Conservation (phyloP, 2,329 filamentous ascomycete species). For the Botrytis fabae region DNA sequence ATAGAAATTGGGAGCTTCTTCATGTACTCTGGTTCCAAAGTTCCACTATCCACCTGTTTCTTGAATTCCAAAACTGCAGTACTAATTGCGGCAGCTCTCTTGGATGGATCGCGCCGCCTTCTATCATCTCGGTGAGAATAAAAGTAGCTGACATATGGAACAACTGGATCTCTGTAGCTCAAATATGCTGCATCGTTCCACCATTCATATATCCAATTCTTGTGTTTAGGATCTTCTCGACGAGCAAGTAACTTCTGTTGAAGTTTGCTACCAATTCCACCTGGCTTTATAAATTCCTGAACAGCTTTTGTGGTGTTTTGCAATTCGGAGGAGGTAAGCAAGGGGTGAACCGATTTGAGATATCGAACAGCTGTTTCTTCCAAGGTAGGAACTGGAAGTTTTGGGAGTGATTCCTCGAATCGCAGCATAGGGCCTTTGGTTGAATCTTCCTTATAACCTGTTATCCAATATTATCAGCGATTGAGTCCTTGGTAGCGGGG, state of each 20-base stretch:
- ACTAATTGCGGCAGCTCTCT: constrained; percentile 88
- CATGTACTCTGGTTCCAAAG: constrained; percentile 97
- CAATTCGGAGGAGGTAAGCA: constrained; percentile 68
- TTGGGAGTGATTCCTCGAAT: constrained; percentile 82
- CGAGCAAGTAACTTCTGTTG: constrained; percentile 84
- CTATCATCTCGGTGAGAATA: constrained; percentile 97
- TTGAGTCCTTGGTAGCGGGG: neutral
- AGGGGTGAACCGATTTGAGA: constrained; percentile 74
- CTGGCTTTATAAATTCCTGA: constrained; percentile 84
- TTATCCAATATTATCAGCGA: constrained; percentile 22
- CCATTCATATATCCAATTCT: constrained; percentile 98
- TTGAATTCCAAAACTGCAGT: constrained; percentile 91
- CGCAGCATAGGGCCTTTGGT: constrained; percentile 79
- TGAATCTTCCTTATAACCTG: constrained; percentile 77
- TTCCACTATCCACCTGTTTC: constrained; percentile 78
- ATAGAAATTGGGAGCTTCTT: constrained; percentile 96
- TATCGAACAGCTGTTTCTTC: constrained; percentile 81
- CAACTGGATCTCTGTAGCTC: constrained; percentile 88
- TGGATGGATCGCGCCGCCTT: constrained; percentile 80
- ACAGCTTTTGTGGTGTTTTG: constrained; percentile 79
- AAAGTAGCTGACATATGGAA: constrained; percentile 99
- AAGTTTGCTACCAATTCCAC: constrained; percentile 76
- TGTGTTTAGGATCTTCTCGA: constrained; percentile 74
- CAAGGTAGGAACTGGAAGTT: constrained; percentile 76
- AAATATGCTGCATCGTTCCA: constrained; percentile 97